Evolutionary conservation across 1,284 basidiomycete genomes (phyloP).

Genomic region (Cryptococcus jaspeensis): DNA sequence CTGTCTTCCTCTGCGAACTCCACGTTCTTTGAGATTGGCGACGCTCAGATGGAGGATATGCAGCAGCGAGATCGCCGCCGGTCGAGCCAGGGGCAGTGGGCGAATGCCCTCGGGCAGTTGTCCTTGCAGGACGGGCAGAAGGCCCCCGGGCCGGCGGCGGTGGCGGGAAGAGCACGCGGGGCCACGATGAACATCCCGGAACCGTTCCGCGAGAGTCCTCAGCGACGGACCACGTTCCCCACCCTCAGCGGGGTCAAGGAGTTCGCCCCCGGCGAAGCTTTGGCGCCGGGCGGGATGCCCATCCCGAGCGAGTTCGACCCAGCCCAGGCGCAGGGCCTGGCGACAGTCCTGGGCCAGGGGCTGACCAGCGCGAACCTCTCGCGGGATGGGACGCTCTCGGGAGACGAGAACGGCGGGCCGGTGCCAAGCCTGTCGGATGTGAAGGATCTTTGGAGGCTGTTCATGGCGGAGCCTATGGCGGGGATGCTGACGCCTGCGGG

Average conservation of each 20-base stretch:
- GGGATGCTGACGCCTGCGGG: slow-evolving; percentile 12
- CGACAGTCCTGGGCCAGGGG: no score
- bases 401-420: no score
- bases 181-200: no score
- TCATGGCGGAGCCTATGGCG: slow-evolving; percentile 32
- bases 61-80: slow-evolving; percentile 20
- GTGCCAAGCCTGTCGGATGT: slow-evolving; percentile 35
- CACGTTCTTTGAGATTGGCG: slow-evolving; percentile 11
- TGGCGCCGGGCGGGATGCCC: no score
- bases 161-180: not conserved
- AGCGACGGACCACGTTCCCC: slow-evolving; percentile 25
- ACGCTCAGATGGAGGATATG: slow-evolving; percentile 5
- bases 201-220: no score
- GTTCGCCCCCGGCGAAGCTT: no score
- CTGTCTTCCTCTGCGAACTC: slow-evolving; percentile 20
- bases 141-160: not conserved
- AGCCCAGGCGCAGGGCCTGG: no score
- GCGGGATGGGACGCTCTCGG: no score
- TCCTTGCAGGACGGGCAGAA: slow-evolving; percentile 31
- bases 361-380: no score
- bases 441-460: slow-evolving; percentile 46
- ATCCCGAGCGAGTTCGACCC: no score
- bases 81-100: slow-evolving; percentile 40
- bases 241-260: slow-evolving; percentile 6
- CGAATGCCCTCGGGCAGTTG: slow-evolving; percentile 43